Conservation (phyloP, 495 filamentous ascomycete genomes). For the Hamigera avellanea region DNA sequence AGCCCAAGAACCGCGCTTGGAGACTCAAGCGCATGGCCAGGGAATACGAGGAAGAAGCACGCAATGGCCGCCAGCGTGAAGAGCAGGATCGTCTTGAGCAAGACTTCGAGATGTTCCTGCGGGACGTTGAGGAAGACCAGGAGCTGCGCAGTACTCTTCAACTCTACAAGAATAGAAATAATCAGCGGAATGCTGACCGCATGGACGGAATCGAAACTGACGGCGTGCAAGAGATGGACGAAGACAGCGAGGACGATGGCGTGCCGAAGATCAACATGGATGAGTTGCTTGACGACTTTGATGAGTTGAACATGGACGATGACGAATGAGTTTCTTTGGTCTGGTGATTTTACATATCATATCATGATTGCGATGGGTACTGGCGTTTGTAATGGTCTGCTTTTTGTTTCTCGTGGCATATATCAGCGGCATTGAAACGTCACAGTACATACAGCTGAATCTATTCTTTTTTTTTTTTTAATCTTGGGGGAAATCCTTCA, state of each 20-base stretch:
- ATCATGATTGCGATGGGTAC: not conserved
- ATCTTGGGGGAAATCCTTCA: too few relatives aligned
- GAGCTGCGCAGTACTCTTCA: constrained; percentile 75
- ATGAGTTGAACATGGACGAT: constrained; percentile 61
- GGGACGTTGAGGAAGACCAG: constrained; percentile 89
- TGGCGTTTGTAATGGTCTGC: not conserved
- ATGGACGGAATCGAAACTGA: constrained; percentile 32
- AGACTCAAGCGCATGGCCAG: constrained; percentile 84
- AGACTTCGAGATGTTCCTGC: constrained; percentile 95
- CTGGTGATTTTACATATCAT: too few relatives aligned
- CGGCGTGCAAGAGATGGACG: constrained; percentile 50
- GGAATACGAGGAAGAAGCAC: constrained; percentile 65
- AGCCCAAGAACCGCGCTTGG: constrained; percentile 81
- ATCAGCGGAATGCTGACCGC: constrained; percentile 19
- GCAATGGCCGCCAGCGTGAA: constrained; percentile 47
- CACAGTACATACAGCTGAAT: not conserved
- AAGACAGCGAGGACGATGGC: constrained; percentile 52
- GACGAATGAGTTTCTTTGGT: constrained; percentile 1
- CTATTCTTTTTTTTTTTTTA: too few relatives aligned
- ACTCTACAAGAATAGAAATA: constrained; percentile 63
- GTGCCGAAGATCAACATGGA: constrained; percentile 70
- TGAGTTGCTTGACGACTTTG: constrained; percentile 81
- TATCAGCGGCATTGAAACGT: not conserved
- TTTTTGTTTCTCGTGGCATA: not conserved
- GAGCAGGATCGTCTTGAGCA: constrained; percentile 76